Evolutionary conservation across 345 rosid species (phyloP).

Genomic region (Cardamine occulta): DNA sequence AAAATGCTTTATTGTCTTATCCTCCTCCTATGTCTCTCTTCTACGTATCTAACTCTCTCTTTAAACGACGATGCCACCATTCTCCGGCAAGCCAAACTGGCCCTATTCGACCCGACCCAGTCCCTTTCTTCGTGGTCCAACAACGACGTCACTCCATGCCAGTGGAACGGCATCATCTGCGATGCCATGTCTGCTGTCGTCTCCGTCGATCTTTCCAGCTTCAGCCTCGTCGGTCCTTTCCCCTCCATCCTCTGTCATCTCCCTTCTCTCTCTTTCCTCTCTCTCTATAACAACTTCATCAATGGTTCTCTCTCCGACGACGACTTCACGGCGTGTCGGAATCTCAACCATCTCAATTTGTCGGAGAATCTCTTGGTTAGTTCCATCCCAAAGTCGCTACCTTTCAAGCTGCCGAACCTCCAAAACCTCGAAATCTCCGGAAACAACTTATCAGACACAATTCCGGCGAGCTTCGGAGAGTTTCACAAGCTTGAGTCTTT

Average conservation of each 20-base stretch:
- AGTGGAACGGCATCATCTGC: conserved; percentile 76
- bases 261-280: conserved; percentile 54
- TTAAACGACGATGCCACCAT: conserved; percentile 77
- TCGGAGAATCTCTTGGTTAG: conserved; percentile 57
- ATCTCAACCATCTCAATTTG: conserved; percentile 52
- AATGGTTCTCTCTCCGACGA: conserved; percentile 61
- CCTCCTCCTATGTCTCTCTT: conserved; percentile 38
- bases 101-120: conserved; percentile 61
- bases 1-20: conserved; percentile 50
- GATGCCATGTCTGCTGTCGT: conserved; percentile 50
- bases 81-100: conserved; percentile 63
- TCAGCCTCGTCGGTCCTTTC: conserved; percentile 70
- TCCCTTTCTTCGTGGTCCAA: conserved; percentile 71
- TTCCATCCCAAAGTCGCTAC: conserved; percentile 58
- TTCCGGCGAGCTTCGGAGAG: conserved; percentile 59
- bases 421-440: conserved; percentile 44
- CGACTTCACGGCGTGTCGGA: conserved; percentile 56
- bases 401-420: conserved; percentile 56
- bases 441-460: conserved; percentile 68
- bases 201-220: conserved; percentile 58
- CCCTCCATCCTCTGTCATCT: conserved; percentile 77
- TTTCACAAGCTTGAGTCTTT: conserved; percentile 59
- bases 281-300: conserved; percentile 57
- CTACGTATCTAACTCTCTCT: conserved; percentile 31
- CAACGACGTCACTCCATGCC: conserved; percentile 70